Evolutionary conservation across 2,329 filamentous ascomycete genomes (phyloP).

Genomic region (Trichoderma atrobrunneum): DNA sequence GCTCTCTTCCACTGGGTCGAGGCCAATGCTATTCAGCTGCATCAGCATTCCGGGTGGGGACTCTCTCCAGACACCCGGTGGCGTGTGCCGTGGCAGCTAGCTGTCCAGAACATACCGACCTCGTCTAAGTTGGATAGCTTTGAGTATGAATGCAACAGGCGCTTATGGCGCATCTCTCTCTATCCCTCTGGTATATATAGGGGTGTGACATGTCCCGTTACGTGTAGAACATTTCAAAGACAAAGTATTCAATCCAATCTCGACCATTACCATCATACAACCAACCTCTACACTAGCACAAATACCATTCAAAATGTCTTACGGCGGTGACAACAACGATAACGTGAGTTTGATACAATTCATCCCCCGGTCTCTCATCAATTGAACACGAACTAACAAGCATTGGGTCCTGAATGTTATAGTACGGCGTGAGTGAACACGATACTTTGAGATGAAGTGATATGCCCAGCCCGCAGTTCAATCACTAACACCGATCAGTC

Average conservation of each 20-base stretch:
- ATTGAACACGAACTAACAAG: not conserved
- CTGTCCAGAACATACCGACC: not conserved
- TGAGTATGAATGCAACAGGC: not conserved
- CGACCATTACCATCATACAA: not conserved
- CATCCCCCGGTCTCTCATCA: not conserved
- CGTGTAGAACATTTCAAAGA: not conserved
- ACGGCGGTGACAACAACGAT: slow-evolving; percentile 41
- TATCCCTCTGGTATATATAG: not conserved
- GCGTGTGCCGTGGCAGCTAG: slow-evolving; percentile 12
- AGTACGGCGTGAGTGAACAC: slow-evolving; percentile 18
- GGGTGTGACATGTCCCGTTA: not conserved
- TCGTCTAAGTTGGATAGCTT: not conserved
- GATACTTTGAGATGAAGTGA: not conserved
- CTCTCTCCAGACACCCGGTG: slow-evolving; percentile 8
- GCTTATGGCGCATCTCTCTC: not conserved
- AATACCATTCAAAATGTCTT: slow-evolving; percentile 43
- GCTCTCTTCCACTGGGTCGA: not conserved
- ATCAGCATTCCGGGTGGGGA: slow-evolving; percentile 3
- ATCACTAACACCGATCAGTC: slow-evolving; percentile 12
- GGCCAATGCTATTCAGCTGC: slow-evolving; percentile 1
- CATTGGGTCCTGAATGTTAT: not conserved
- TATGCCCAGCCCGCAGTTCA: not conserved
- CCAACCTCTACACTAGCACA: not conserved
- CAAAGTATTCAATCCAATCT: not conserved
- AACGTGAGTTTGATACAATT: slow-evolving; percentile 30